Evolutionary conservation across 225 moss, liverwort and hornwort genomes (phyloP).

Genomic region (Takakia lepidozioides): DNA sequence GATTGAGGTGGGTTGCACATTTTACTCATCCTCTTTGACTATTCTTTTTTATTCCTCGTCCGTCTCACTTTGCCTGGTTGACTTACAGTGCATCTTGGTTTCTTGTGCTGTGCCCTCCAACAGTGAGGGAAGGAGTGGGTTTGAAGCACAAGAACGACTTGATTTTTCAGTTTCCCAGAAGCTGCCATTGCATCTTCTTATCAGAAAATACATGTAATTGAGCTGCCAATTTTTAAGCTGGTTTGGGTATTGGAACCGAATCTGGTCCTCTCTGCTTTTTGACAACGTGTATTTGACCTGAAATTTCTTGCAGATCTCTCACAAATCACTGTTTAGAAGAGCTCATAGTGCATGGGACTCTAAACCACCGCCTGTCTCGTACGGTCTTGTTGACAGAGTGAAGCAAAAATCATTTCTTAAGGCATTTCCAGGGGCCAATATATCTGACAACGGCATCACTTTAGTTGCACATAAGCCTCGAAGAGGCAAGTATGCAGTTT

Average conservation of each 20-base stretch:
- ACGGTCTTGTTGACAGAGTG: constrained; percentile 47
- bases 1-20: constrained; percentile 44
- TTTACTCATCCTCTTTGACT: too few relatives aligned
- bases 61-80: too few relatives aligned
- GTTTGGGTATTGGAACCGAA: neutral
- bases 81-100: too few relatives aligned
- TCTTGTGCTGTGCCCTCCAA: too few relatives aligned
- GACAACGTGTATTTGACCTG: too few relatives aligned
- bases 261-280: too few relatives aligned
- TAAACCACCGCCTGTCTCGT: constrained; percentile 62
- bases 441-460: constrained; percentile 31
- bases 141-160: too few relatives aligned
- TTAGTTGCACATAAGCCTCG: constrained; percentile 82
- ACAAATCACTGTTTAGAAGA: constrained; percentile 54
- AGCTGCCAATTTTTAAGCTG: neutral
- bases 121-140: too few relatives aligned
- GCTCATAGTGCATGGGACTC: constrained; percentile 26
- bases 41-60: too few relatives aligned
- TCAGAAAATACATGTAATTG: neutral
- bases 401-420: constrained; percentile 52
- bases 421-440: constrained; percentile 37
- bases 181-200: constrained; percentile 2
- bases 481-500: constrained; percentile 54
- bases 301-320: constrained; percentile 64
- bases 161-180: too few relatives aligned